A percentile compares a stretch with the other conserved stretches of the same genome.
Evolutionary conservation across 305 asterid species (phyloP).

Genomic region (Solanum hybrid): DNA sequence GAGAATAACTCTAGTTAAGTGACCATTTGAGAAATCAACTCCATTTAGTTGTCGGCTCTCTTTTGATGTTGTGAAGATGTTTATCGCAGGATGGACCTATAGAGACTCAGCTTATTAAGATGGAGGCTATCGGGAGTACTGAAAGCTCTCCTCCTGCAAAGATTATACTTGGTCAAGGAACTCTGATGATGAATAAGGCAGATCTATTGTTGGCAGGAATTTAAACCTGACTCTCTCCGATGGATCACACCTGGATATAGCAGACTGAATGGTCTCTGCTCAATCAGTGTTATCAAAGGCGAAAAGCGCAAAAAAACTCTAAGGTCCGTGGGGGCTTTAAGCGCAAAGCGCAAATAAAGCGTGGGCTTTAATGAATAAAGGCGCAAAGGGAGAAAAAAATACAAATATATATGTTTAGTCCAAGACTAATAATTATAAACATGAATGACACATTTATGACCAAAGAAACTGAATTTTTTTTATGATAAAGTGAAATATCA

Average conservation of each 20-base stretch:
- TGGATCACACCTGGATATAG: background rate
- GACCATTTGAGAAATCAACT: background rate
- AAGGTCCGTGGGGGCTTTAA: too few species aligned
- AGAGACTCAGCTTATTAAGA: background rate
- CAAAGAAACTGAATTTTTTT: too few species aligned
- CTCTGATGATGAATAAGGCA: background rate
- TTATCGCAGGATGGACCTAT: background rate
- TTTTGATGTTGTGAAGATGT: background rate
- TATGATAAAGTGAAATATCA: too few species aligned
- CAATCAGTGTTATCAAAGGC: background rate
- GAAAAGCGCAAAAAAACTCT: too few species aligned
- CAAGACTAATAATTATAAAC: too few species aligned
- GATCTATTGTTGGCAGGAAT: background rate
- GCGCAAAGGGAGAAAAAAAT: too few species aligned
- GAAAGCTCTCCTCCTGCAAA: background rate
- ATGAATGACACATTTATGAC: too few species aligned
- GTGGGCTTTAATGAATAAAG: too few species aligned
- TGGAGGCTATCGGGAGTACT: background rate
- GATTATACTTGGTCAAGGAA: background rate
- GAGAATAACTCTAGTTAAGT: background rate
- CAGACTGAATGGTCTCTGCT: background rate
- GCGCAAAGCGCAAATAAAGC: too few species aligned
- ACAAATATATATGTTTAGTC: too few species aligned
- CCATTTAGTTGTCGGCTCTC: background rate
- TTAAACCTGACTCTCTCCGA: background rate